Conservation (phyloP, 371 early-diverging fungal genomes). For the Mucor sp. region DNA sequence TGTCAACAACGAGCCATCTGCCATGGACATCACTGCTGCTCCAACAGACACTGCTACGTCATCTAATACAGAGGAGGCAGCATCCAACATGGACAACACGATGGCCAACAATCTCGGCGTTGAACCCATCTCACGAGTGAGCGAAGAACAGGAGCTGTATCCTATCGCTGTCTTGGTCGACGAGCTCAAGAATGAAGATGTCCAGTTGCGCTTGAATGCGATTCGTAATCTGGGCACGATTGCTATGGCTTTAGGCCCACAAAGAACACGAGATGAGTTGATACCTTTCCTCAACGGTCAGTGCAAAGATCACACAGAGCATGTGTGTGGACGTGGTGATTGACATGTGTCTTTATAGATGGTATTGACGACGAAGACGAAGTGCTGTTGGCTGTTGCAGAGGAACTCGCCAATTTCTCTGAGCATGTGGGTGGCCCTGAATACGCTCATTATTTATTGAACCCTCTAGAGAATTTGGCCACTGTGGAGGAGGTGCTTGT, state of each 20-base stretch:
- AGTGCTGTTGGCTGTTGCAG: conserved; percentile 90
- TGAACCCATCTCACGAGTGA: conserved; percentile 4
- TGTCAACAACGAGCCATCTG: background rate
- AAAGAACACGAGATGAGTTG: conserved; percentile 94
- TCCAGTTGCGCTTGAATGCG: conserved; percentile 90
- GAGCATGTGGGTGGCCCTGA: conserved; percentile 91
- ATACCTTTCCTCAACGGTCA: conserved; percentile 96
- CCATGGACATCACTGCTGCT: background rate
- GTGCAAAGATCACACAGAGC: no score
- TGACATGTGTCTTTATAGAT: conserved; percentile 57
- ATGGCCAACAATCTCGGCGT: conserved; percentile 2
- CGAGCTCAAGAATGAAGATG: conserved; percentile 97
- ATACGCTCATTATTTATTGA: conserved; percentile 82
- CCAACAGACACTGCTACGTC: background rate
- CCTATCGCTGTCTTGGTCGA: conserved; percentile 95
- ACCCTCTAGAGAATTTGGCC: conserved; percentile 94
- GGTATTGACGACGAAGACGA: conserved; percentile 99
- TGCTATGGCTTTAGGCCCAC: conserved; percentile 94
- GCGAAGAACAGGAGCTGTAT: conserved; percentile 62
- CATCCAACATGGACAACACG: background rate
- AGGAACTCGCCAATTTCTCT: conserved; percentile 91
- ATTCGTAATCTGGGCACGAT: conserved; percentile 92
- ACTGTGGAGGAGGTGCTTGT: conserved; percentile 97
- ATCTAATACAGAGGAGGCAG: background rate
- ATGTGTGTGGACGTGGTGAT: background rate